phyloP scores from a whole-genome alignment of 345 rosid genomes.

The Garcia nutans region DNA sequence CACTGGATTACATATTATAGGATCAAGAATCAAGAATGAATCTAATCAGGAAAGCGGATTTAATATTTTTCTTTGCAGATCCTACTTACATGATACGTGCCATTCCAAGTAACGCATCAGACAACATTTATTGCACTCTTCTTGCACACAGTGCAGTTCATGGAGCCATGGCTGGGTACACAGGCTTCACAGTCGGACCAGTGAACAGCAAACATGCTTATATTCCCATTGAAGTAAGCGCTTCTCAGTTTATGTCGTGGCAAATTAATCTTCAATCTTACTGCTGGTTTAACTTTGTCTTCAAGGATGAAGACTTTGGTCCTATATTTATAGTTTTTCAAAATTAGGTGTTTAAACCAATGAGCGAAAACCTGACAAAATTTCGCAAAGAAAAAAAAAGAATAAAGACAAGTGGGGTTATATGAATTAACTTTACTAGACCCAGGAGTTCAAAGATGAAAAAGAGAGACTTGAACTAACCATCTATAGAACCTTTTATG shows the following conservation, averaged over 20 bases:
- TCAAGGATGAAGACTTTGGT: slow-evolving; percentile 7
- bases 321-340: neutral
- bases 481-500: too few species aligned
- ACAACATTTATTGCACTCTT: slow-evolving; percentile 95
- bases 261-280: neutral
- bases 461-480: too few species aligned
- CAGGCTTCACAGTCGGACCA: slow-evolving; percentile 95
- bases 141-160: slow-evolving; percentile 96
- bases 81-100: slow-evolving; percentile 98
- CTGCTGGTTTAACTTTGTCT: slow-evolving; percentile 13
- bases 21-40: slow-evolving; percentile 1
- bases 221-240: slow-evolving; percentile 77
- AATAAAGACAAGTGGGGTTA: too few species aligned
- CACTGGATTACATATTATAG: neutral
- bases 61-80: slow-evolving; percentile 42
- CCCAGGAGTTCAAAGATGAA: too few species aligned
- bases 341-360: neutral
- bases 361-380: neutral
- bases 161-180: slow-evolving; percentile 98
- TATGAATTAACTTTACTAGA: too few species aligned
- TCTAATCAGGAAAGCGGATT: neutral
- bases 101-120: slow-evolving; percentile 87
- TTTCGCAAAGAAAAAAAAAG: too few species aligned
- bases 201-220: slow-evolving; percentile 90
- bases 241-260: neutral